Evolutionary conservation across 108 stramenopile genomes (phyloP).

Genomic region (Hondaea fermentalgiana): DNA sequence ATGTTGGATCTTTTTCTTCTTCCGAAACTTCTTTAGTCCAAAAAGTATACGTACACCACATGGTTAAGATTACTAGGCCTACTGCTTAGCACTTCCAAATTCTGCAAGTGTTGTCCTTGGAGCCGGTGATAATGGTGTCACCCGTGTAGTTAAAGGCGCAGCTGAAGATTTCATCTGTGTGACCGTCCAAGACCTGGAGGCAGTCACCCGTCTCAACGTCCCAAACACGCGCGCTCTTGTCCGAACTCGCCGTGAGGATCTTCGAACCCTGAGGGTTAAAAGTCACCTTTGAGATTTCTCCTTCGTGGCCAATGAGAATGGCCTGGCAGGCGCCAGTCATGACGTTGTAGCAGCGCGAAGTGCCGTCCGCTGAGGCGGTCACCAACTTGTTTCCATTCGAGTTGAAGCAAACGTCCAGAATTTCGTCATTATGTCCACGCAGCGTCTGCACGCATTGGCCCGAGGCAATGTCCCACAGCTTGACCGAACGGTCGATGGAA

Average conservation of each 20-base stretch:
- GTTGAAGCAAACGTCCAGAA: slow-evolving; percentile 58
- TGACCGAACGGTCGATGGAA: slow-evolving; percentile 52
- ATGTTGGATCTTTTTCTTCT: neutral
- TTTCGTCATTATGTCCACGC: slow-evolving; percentile 61
- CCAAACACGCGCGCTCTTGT: slow-evolving; percentile 57
- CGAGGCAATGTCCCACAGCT: slow-evolving; percentile 53
- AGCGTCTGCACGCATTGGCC: slow-evolving; percentile 56
- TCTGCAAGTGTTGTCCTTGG: slow-evolving; percentile 61
- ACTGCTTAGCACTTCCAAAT: slow-evolving; percentile 44
- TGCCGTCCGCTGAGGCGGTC: slow-evolving; percentile 57
- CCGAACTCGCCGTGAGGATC: slow-evolving; percentile 50
- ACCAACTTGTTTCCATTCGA: slow-evolving; percentile 49
- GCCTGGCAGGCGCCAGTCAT: slow-evolving; percentile 57
- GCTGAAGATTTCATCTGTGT: slow-evolving; percentile 58
- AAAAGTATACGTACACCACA: neutral
- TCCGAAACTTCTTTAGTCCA: neutral
- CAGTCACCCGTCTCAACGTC: slow-evolving; percentile 53
- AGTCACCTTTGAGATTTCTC: slow-evolving; percentile 56
- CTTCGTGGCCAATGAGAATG: slow-evolving; percentile 60
- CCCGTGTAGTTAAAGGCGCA: slow-evolving; percentile 64
- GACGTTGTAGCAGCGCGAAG: slow-evolving; percentile 55
- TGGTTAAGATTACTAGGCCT: neutral
- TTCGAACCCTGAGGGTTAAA: slow-evolving; percentile 50
- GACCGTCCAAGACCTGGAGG: slow-evolving; percentile 55
- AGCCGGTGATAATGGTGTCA: slow-evolving; percentile 54